Conservation (phyloP, 306 rosid genomes). For the Casuarina cunninghamiana region DNA sequence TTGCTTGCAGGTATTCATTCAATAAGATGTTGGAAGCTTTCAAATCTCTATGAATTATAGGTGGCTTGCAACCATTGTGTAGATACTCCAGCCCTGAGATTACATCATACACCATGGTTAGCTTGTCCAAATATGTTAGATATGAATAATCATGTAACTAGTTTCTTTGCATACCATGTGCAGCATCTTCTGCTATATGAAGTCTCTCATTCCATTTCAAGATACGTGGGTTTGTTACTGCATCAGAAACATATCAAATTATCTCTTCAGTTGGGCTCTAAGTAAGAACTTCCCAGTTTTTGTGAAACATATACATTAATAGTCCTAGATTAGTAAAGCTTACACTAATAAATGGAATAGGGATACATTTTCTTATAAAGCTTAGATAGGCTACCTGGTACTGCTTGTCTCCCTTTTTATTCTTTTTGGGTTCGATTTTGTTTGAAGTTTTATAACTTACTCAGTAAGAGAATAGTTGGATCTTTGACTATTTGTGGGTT, state of each 20-base stretch:
- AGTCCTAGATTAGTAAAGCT: too few species aligned
- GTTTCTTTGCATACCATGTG: slow-evolving; percentile 18
- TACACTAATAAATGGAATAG: too few species aligned
- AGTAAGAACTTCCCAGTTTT: too few species aligned
- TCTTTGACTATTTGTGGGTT: neutral
- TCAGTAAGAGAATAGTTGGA: neutral
- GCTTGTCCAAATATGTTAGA: too few species aligned
- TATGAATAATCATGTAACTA: neutral
- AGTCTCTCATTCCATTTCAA: slow-evolving; percentile 27
- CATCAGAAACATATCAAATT: neutral
- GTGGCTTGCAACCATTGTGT: slow-evolving; percentile 25
- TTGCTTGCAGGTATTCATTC: slow-evolving; percentile 31
- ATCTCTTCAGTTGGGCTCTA: too few species aligned
- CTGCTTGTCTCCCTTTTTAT: too few species aligned
- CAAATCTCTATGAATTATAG: slow-evolving; percentile 13
- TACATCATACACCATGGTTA: neutral
- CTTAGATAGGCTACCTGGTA: too few species aligned
- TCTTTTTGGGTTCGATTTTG: too few species aligned
- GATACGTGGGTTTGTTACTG: slow-evolving; percentile 9
- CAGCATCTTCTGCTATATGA: slow-evolving; percentile 19
- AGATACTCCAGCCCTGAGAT: slow-evolving; percentile 25
- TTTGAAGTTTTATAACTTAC: too few species aligned
- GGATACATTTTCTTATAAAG: too few species aligned
- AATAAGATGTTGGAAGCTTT: slow-evolving; percentile 42
- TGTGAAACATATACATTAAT: too few species aligned